phyloP scores from a whole-genome alignment of 345 rosid genomes.

The Gossypium bickii region DNA sequence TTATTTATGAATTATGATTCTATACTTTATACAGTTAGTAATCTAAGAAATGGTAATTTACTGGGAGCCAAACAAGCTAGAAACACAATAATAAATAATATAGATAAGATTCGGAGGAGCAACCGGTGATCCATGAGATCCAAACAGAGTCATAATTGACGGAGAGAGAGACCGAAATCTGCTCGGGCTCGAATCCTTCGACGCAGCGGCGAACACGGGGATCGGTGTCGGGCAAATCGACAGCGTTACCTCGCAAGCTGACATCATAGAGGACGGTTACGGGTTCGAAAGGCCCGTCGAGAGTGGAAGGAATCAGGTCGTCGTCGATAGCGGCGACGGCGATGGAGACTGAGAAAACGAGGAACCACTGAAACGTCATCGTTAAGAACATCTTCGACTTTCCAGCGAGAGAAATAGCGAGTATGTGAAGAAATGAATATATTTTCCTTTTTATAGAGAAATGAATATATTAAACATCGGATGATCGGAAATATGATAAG shows the following conservation, averaged over 20 bases:
- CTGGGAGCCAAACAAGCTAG: neutral
- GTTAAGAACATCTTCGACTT: neutral
- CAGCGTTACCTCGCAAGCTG: slow-evolving; percentile 50
- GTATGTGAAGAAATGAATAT: neutral
- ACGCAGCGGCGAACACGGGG: slow-evolving; percentile 56
- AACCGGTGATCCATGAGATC: slow-evolving; percentile 81
- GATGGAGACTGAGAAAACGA: neutral
- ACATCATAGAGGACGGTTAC: slow-evolving; percentile 55
- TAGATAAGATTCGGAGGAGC: neutral
- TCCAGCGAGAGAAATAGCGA: neutral
- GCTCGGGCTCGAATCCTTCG: slow-evolving; percentile 58
- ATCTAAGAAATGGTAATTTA: neutral
- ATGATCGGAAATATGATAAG: neutral
- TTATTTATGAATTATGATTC: neutral
- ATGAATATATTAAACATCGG: neutral
- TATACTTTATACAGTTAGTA: neutral
- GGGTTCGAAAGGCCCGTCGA: slow-evolving; percentile 66
- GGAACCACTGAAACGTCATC: slow-evolving; percentile 1
- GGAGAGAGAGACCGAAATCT: slow-evolving; percentile 59
- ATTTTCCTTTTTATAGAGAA: neutral
- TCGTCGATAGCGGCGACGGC: neutral
- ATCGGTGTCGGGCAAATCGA: slow-evolving; percentile 64
- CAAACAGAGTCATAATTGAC: slow-evolving; percentile 51
- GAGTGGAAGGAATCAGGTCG: slow-evolving; percentile 39
- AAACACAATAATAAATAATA: neutral